Conservation (phyloP, 768 basidiomycete species). For the Dentipellis sp. region DNA sequence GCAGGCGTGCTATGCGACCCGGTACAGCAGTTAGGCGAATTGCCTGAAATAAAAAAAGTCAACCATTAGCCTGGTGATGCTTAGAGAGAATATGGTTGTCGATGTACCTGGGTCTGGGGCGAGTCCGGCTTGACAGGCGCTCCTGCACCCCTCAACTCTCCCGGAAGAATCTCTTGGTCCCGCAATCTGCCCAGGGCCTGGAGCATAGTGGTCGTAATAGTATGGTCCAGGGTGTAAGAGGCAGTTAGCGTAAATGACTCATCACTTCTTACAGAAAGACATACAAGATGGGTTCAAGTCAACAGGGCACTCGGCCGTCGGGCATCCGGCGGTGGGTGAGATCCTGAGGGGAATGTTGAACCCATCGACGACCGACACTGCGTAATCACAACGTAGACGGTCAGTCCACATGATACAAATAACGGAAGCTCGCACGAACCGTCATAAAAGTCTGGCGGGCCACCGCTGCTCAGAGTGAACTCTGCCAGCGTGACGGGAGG, state of each 20-base stretch:
- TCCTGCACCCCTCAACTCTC: constrained; percentile 50
- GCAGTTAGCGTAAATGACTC: no score
- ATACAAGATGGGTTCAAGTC: constrained; percentile 16
- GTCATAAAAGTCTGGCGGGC: constrained; percentile 48
- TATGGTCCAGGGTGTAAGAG: no score
- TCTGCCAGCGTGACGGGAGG: constrained; percentile 65
- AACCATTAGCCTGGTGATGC: not conserved
- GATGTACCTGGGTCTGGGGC: constrained; percentile 23
- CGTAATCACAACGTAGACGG: no score
- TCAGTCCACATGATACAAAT: no score
- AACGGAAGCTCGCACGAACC: constrained; percentile 22
- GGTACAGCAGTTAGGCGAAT: constrained; percentile 30
- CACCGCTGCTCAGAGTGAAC: constrained; percentile 42
- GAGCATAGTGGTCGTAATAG: not conserved
- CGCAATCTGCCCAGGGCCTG: constrained; percentile 40
- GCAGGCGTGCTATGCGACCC: constrained; percentile 21
- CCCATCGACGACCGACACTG: constrained; percentile 60
- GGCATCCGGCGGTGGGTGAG: constrained; percentile 45
- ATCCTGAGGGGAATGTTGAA: constrained; percentile 53
- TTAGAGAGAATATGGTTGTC: not conserved
- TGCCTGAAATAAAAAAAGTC: constrained; percentile 14
- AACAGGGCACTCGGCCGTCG: constrained; percentile 46
- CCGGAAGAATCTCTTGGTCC: constrained; percentile 48
- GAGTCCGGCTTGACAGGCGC: constrained; percentile 39
- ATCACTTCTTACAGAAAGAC: not conserved